Percentiles rank a stretch among this genome's conserved stretches.
phyloP scores from a whole-genome alignment of 2,329 filamentous ascomycete genomes.

The Fusarium pseudoanthophilum region DNA sequence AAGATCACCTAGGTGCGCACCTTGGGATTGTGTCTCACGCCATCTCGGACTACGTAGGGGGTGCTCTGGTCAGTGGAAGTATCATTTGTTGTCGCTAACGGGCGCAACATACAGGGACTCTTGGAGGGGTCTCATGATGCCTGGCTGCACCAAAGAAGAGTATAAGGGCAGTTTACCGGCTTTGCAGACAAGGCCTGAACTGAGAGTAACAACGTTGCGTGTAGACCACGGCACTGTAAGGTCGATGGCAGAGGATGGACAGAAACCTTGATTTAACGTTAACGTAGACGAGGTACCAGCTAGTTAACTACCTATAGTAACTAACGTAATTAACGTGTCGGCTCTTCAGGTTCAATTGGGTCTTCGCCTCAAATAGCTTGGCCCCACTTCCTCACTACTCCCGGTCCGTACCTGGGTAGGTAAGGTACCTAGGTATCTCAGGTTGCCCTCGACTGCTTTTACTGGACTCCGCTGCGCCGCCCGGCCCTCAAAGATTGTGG shows the following conservation, averaged over 20 bases:
- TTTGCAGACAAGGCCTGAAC: not conserved
- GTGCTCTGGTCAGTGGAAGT: conserved; percentile 38
- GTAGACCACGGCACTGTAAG: conserved; percentile 5
- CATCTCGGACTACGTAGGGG: conserved; percentile 68
- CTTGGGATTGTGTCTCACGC: conserved; percentile 70
- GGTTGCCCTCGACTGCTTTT: conserved; percentile 12
- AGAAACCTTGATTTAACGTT: conserved; percentile 14
- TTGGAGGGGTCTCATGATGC: conserved; percentile 52
- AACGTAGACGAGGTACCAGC: not conserved
- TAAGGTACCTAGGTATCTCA: not conserved
- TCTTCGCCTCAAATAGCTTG: conserved; percentile 21
- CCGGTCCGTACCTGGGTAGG: too few relatives aligned
- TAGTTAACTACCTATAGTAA: not conserved
- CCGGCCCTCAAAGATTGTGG: not conserved
- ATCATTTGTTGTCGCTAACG: conserved; percentile 1
- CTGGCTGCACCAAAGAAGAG: not conserved
- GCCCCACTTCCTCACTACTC: conserved; percentile 28
- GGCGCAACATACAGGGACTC: conserved; percentile 51
- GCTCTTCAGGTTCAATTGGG: conserved; percentile 28
- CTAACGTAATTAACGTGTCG: not conserved
- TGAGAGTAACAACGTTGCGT: conserved; percentile 3
- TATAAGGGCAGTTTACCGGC: not conserved
- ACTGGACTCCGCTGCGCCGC: not conserved
- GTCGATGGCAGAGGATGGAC: conserved; percentile 29
- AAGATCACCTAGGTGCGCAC: conserved; percentile 68